A percentile compares a stretch with the other conserved stretches of the same genome.
Evolutionary conservation across 768 basidiomycete species (phyloP).

Genomic region (Xerocomus potaroensis): DNA sequence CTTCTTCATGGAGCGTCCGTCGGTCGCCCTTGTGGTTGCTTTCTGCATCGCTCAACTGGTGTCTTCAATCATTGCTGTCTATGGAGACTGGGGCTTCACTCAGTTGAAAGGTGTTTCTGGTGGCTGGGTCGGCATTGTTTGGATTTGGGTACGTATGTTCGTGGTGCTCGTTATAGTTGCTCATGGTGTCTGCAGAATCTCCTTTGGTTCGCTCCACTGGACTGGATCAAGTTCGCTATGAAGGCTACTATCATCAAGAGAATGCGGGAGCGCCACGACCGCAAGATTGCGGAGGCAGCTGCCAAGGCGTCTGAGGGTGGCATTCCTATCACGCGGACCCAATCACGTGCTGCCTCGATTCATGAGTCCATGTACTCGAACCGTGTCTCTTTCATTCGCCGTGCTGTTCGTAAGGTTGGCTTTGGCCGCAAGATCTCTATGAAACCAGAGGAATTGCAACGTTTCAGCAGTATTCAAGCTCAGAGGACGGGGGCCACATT

Average conservation of each 20-base stretch:
- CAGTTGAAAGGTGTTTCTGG: conserved; percentile 74
- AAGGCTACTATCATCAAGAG: conserved; percentile 87
- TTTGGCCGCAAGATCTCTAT: conserved; percentile 77
- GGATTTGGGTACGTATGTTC: conserved; percentile 77
- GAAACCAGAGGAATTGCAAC: conserved; percentile 80
- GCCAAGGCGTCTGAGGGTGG: conserved; percentile 34
- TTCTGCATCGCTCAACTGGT: conserved; percentile 93
- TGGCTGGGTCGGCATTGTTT: conserved; percentile 96
- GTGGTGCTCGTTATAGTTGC: neutral
- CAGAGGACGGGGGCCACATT: conserved; percentile 71
- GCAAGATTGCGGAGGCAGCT: conserved; percentile 38
- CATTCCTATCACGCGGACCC: conserved; percentile 78
- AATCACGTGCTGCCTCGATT: conserved; percentile 83
- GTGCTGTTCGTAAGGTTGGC: conserved; percentile 83
- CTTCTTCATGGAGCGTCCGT: conserved; percentile 97
- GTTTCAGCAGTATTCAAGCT: conserved; percentile 86
- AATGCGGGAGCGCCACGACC: conserved; percentile 63
- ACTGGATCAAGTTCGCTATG: conserved; percentile 95
- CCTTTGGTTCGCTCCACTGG: conserved; percentile 93
- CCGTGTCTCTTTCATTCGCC: conserved; percentile 89
- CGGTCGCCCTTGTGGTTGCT: conserved; percentile 80
- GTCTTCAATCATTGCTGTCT: conserved; percentile 93
- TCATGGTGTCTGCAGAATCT: conserved; percentile 60
- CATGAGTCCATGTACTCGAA: conserved; percentile 94
- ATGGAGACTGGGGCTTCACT: conserved; percentile 94